Percentiles rank a stretch among this genome's conserved stretches.
Evolutionary conservation across 164 flowering plant genomes (phyloP).

Genomic region (Kingdonia uniflora): DNA sequence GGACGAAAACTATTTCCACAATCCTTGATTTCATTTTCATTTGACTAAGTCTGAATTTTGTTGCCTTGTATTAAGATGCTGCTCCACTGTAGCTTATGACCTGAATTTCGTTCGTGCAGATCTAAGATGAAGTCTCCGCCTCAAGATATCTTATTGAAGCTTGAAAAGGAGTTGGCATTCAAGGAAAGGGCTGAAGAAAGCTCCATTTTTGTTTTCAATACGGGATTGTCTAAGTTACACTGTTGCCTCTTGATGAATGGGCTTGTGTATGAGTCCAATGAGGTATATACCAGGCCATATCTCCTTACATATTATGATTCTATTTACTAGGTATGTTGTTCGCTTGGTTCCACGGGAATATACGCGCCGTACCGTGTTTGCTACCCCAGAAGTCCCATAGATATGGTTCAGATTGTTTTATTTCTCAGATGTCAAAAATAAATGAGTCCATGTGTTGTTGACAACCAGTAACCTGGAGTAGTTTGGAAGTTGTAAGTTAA

Average conservation of each 20-base stretch:
- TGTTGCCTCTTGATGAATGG: slow-evolving; percentile 94
- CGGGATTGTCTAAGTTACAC: slow-evolving; percentile 59
- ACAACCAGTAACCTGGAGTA: too few relatives aligned
- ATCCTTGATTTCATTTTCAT: too few relatives aligned
- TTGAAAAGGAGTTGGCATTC: slow-evolving; percentile 55
- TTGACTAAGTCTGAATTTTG: background rate
- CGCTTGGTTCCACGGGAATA: too few relatives aligned
- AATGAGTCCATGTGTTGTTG: too few relatives aligned
- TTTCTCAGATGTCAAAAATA: too few relatives aligned
- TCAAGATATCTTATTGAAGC: slow-evolving; percentile 64
- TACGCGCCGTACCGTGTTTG: too few relatives aligned
- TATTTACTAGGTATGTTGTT: too few relatives aligned
- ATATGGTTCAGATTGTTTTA: too few relatives aligned
- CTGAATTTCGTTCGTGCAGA: slow-evolving; percentile 22
- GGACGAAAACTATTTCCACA: too few relatives aligned
- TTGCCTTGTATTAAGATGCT: background rate
- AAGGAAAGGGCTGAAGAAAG: slow-evolving; percentile 58
- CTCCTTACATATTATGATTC: too few relatives aligned
- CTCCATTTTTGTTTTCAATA: slow-evolving; percentile 66
- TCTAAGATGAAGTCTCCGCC: slow-evolving; percentile 67
- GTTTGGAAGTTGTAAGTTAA: too few relatives aligned
- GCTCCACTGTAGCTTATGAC: background rate
- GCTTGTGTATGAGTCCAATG: slow-evolving; percentile 66
- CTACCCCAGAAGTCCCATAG: too few relatives aligned
- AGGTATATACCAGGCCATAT: slow-evolving; percentile 34